phyloP scores from a whole-genome alignment of 2,329 filamentous ascomycete species.

The Mariannaea elegans region DNA sequence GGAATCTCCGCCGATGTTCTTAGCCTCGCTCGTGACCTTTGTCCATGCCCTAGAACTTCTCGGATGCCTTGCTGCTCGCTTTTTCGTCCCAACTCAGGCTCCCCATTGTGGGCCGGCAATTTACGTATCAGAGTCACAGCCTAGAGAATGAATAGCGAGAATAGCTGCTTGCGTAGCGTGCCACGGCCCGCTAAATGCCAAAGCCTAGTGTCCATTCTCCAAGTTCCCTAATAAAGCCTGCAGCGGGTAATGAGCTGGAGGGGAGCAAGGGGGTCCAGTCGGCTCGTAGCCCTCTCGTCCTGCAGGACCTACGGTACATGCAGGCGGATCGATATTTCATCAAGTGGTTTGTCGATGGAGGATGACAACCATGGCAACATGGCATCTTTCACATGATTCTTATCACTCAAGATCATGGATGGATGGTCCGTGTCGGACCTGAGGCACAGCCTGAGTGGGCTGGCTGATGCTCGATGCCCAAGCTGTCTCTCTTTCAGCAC shows the following conservation, averaged over 20 bases:
- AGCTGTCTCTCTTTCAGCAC: slow-evolving; percentile 1
- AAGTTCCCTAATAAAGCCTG: slow-evolving; percentile 8
- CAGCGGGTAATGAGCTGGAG: not conserved
- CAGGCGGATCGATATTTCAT: slow-evolving; percentile 21
- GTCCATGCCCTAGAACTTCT: not conserved
- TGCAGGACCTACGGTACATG: not conserved
- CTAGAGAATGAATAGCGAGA: not conserved
- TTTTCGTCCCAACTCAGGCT: not conserved
- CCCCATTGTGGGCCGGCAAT: not conserved
- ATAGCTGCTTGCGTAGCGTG: not conserved
- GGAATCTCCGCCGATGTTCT: not conserved
- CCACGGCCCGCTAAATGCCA: slow-evolving; percentile 4
- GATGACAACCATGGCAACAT: not conserved
- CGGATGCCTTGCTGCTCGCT: not conserved
- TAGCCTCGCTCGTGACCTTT: not conserved
- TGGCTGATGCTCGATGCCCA: not conserved
- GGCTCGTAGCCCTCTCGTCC: no score
- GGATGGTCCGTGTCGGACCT: not conserved
- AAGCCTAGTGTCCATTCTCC: slow-evolving; percentile 4
- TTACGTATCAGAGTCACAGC: not conserved
- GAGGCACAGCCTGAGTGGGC: not conserved
- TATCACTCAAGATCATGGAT: not conserved
- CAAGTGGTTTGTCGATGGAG: not conserved
- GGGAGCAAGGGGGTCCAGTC: not conserved
- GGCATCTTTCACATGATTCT: slow-evolving; percentile 16